Evolutionary conservation across 371 early-diverging fungal genomes (phyloP).

Genomic region (Mortierella polycephala): DNA sequence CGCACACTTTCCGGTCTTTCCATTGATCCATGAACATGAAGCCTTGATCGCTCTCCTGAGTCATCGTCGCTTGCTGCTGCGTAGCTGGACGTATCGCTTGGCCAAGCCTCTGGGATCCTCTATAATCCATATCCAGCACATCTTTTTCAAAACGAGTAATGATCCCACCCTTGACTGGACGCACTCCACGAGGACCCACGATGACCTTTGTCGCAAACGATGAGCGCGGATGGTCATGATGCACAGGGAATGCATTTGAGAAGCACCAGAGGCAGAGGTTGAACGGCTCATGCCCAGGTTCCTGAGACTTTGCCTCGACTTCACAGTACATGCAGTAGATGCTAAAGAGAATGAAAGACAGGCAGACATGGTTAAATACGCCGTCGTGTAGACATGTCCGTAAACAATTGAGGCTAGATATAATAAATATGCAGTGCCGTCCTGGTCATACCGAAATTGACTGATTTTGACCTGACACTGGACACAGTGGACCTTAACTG

Average conservation of each 20-base stretch:
- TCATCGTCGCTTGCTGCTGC: conserved; percentile 36
- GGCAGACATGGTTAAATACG: too few species aligned
- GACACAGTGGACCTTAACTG: conserved; percentile 25
- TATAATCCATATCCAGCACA: conserved; percentile 58
- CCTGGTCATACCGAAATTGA: conserved; percentile 39
- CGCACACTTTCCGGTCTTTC: conserved; percentile 71
- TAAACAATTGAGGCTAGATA: conserved; percentile 67
- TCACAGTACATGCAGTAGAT: conserved; percentile 91
- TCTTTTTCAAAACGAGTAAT: conserved; percentile 74
- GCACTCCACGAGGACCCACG: conserved; percentile 59
- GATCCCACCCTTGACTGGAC: conserved; percentile 67
- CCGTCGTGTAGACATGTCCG: too few species aligned
- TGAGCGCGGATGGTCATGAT: conserved; percentile 82
- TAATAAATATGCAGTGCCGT: conserved; percentile 36
- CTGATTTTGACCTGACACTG: conserved; percentile 51
- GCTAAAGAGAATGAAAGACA: conserved; percentile 50
- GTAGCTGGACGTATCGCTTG: background rate
- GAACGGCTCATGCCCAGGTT: conserved; percentile 19
- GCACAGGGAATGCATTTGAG: conserved; percentile 74
- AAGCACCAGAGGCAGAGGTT: conserved; percentile 70
- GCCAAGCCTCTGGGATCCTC: conserved; percentile 19
- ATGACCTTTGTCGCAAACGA: conserved; percentile 82
- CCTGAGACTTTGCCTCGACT: conserved; percentile 62
- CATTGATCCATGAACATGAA: conserved; percentile 62
- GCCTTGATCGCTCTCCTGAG: conserved; percentile 45